Evolutionary conservation across 139 green algal species (phyloP).

Genomic region (Coccomyxa sp.): DNA sequence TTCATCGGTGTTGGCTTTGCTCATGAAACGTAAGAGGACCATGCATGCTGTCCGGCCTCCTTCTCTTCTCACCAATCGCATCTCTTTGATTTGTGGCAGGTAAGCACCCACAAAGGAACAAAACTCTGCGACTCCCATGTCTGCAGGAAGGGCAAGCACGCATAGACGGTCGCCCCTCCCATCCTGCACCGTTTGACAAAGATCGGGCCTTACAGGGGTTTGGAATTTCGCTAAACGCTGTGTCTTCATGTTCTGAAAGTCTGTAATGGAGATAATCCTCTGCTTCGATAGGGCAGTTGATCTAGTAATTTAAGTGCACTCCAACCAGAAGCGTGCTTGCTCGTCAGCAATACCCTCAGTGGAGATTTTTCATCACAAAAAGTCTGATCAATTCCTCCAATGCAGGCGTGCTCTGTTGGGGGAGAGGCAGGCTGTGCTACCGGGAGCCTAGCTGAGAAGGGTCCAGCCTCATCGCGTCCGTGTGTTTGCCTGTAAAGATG

Average conservation of each 20-base stretch:
- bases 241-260: too few species aligned
- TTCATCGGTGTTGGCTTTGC: constrained; percentile 52
- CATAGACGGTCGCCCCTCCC: constrained; percentile 50
- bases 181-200: constrained; percentile 11
- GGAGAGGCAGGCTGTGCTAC: not conserved
- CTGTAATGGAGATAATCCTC: too few species aligned
- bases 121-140: constrained; percentile 89
- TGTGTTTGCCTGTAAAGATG: constrained; percentile 60
- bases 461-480: not conserved
- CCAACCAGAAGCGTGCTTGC: not conserved
- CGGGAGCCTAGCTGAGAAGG: not conserved
- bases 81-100: constrained; percentile 49
- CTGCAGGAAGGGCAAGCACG: constrained; percentile 76
- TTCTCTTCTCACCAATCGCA: constrained; percentile 78
- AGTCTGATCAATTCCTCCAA: too few species aligned
- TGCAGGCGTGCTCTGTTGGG: not conserved
- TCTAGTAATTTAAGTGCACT: too few species aligned
- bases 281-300: too few species aligned
- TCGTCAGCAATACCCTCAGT: not conserved
- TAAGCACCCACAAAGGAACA: constrained; percentile 82
- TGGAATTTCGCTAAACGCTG: too few species aligned
- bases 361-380: too few species aligned
- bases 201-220: too few species aligned
- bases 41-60: constrained; percentile 60
- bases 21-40: constrained; percentile 79